phyloP scores from a whole-genome alignment of 1,284 basidiomycete genomes.

The Ustilago loliicola region DNA sequence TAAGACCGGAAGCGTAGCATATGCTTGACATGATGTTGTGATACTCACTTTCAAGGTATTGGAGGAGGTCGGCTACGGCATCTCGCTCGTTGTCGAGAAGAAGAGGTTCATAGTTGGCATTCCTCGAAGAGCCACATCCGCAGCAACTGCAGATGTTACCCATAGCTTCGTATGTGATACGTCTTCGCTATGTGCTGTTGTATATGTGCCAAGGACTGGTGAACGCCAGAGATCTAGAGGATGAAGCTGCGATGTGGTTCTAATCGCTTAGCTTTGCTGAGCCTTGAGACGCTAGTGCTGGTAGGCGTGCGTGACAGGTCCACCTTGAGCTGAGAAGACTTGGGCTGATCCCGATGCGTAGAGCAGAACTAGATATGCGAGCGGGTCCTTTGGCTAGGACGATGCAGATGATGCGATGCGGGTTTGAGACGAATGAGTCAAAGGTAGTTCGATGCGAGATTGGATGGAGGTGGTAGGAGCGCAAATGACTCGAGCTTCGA shows the following conservation, averaged over 20 bases:
- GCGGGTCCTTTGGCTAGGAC: neutral
- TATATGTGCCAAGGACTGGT: neutral
- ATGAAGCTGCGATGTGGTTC: neutral
- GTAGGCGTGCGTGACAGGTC: neutral
- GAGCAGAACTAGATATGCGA: neutral
- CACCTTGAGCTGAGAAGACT: neutral
- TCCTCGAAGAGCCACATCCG: slow-evolving; percentile 44
- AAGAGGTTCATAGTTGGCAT: slow-evolving; percentile 79
- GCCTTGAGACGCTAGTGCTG: neutral
- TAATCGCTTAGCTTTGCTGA: neutral
- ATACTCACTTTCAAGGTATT: slow-evolving; percentile 91
- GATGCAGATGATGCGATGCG: neutral
- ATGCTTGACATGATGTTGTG: neutral
- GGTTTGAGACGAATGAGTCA: neutral
- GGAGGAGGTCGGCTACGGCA: slow-evolving; percentile 95
- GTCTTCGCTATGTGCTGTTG: slow-evolving; percentile 9
- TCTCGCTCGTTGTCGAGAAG: slow-evolving; percentile 97
- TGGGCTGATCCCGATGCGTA: neutral
- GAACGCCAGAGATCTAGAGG: neutral
- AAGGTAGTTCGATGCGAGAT: slow-evolving; percentile 3
- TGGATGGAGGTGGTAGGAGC: slow-evolving; percentile 15
- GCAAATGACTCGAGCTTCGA: neutral
- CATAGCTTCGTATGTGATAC: slow-evolving; percentile 37
- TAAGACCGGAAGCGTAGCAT: neutral
- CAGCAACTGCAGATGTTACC: slow-evolving; percentile 68